Base-by-base conservation (phyloP, 495 filamentous ascomycete species). In the Thermochaetoides thermophila region DNA sequence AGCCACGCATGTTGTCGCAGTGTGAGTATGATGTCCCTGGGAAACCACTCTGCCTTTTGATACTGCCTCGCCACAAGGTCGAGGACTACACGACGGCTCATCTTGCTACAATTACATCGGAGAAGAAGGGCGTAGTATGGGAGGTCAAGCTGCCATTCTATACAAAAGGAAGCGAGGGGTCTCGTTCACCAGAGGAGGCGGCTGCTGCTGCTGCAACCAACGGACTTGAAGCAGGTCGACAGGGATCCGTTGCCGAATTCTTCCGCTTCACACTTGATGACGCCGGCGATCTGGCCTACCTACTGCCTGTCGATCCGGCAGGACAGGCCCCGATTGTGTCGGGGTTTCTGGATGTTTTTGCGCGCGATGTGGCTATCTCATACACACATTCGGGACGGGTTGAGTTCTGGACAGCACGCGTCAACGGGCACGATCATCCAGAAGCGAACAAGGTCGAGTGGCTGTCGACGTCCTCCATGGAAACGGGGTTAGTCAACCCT, bases 251-350 rank as follows among this genome's bases (percentile, higher is more conserved):
- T 14, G 55, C 59, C 19, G 68, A 85, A 33, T 84, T 84, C 32
- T 78, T 75, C 49, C 61, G 52, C 9, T 91, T 94, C 55, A 59
- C 73, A 23, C 63, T 93, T 9, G 73, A 77, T 1, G 56, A 77
- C 18, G 64, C 73, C 7, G 80, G 84, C 35, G 79, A 86, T 36
- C 56, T 94, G 13, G 69, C 74, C 9, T 89, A 87, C 44, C 76
- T 94, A 3, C 59, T 92, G 6, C 84, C 87, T 2, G 84, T 93
- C 28, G 87, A 96, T 51, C 84, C 86, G 9, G 85, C 85, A 7
- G 86, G 87, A 16, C 71, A 78, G 9, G 62, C 70, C 28, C 64
- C 73, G 9, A 60, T 74, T 16, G 67, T 74, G 15, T 81, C 81
- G n/a, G 81, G 76, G 4, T 92, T 84, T 37, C 67, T 94, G 29